Base-by-base conservation (phyloP, 2,329 filamentous ascomycete genomes). In the Thielaviopsis populi region DNA sequence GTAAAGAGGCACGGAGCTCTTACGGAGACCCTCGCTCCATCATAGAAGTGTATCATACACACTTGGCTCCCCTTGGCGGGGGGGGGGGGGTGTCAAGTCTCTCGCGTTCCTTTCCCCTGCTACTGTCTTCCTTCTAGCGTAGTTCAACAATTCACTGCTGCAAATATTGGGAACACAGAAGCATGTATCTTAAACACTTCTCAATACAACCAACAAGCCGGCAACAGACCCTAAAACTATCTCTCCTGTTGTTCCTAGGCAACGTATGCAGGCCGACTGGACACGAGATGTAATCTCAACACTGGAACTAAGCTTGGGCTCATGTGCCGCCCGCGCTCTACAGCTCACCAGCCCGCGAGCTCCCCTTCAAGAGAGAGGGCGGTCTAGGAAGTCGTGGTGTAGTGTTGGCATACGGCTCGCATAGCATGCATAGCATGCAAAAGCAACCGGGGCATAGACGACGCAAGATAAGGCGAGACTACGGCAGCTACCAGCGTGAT, bases 121-220 rank as follows among this genome's bases (percentile, higher is more conserved):
- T 33, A 30, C 27, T 54, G 24, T 54, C 27, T 27, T 54, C 27
- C 50, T 54, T 33, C n/a, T 30, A 54, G 27, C 50, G 22, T 48
- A 17, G 60, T 63, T 56, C 42, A 56, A 66, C 64, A 60, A 41
- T 40, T 17, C 48, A 63, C 61, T 37, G 58, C 46, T 56, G 60
- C 22, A 58, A 66, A 66, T 63, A 66, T 66, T 66, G 61, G 64
- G 42, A 48, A 58, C 60, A 66, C 61, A 58, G 40, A 63, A 63
- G 61, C 56, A 42, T 63, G 64, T 50, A 63, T 66, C 58, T 59
- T 59, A 66, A 61, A 66, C 61, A 66, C 37, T n/a, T 53, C 15
- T 62, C 30, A 17, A 42, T 59, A 54, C 46, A 43, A 17, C 22
- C 27, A 54, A 30, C 11, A 33, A 27, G n/a, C 30, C 22, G 24